Percentiles rank a stretch among this genome's conserved stretches.
phyloP scores from a whole-genome alignment of 2,329 filamentous ascomycete genomes.

The Aspergillus piperis region DNA sequence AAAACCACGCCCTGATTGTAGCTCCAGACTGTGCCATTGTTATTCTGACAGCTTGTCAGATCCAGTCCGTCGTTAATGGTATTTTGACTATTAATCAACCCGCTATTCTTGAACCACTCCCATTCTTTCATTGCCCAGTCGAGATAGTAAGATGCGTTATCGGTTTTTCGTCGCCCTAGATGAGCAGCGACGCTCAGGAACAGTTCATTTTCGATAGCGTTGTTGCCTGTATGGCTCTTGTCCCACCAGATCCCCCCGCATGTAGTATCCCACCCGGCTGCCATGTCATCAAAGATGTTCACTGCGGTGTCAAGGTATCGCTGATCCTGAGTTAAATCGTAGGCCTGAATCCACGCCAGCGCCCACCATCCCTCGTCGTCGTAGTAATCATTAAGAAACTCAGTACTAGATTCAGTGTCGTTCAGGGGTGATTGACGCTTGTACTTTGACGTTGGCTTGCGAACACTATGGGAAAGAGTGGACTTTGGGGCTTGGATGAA shows the following conservation, averaged over 20 bases:
- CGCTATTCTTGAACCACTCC: neutral
- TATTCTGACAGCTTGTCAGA: neutral
- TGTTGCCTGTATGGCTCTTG: neutral
- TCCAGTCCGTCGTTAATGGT: slow-evolving; percentile 5
- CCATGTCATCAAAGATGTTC: neutral
- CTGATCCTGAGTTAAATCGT: neutral
- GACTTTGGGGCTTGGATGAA: neutral
- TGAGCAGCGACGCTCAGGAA: slow-evolving; percentile 6
- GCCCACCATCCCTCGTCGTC: slow-evolving; percentile 9
- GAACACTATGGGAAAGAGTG: neutral
- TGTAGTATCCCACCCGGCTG: neutral
- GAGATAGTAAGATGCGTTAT: neutral
- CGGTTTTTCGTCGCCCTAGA: neutral
- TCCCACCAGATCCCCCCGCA: slow-evolving; percentile 5
- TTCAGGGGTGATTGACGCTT: neutral
- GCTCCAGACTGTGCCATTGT: slow-evolving; percentile 2
- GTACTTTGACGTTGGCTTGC: neutral
- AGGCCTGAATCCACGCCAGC: slow-evolving; percentile 2
- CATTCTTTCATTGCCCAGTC: neutral
- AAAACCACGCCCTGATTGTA: slow-evolving; percentile 7
- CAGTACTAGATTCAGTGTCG: neutral
- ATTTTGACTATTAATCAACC: neutral
- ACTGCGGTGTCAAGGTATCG: neutral
- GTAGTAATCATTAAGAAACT: slow-evolving; percentile 2
- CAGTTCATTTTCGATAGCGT: slow-evolving; percentile 5